Base-by-base conservation (phyloP, 2,329 filamentous ascomycete species). In the Waltergamsia citrina region DNA sequence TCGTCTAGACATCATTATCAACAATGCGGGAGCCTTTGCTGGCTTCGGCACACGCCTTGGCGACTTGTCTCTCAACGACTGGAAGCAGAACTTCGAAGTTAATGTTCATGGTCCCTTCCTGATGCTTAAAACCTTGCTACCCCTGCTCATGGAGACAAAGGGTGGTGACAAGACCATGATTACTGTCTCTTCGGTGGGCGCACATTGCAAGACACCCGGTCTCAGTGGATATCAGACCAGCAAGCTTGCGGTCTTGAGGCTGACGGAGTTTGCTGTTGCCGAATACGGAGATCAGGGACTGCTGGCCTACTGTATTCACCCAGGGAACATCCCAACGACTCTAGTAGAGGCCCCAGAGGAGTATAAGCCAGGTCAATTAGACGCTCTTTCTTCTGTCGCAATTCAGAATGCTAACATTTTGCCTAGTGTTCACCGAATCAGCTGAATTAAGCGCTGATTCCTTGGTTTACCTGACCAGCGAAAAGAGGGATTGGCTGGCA, bases 41-140 rank as follows among this genome's bases (percentile, higher is more conserved):
- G 12, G 17, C 25, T 12, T 26, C 14, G 34, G 34, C 22, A 37
- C 42, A 1, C 44, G 44, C n/a, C 48, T 65, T n/a, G 47, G 45
- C 15, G 59, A 65, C 12, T 45, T 51, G 3, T 48, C 60, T 18
- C 49, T 56, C 6, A 46, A 53, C 2, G 59, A 60, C 11, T 72
- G 65, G 54, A 28, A 14, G 21, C 15, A 14, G 20, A 19, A 26
- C 19, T 38, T 18, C 16, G 36, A 38, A 14, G 21, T 38, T 17
- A 38, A 38, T 20, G 17, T 38, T 26, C 16, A 25, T 6, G 32
- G 36, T 16, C 18, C 32, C 4, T 34, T 19, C 15, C 20, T 28
- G 3, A 16, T 29, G 12, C 14, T 30, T 3, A 21, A 22, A 7
- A 25, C 31, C 9, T 38, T 38, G 16, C 21, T 34, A 14, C 34